A percentile compares a stretch with the other conserved stretches of the same genome.
phyloP scores from a whole-genome alignment of 1,284 basidiomycete species.

The Ustilago shanxiensis region DNA sequence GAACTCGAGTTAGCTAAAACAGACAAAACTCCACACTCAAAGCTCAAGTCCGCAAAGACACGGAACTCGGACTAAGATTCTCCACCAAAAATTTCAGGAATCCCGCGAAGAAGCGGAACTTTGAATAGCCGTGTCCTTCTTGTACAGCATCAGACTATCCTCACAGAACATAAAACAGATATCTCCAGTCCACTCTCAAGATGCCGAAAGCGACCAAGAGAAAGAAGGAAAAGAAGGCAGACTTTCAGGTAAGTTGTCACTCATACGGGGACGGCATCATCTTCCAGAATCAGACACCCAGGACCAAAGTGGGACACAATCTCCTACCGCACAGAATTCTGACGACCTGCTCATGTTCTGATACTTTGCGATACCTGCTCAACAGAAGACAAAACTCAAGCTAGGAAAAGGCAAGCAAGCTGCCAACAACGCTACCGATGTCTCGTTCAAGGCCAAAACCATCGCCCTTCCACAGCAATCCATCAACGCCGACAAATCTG shows the following conservation, averaged over 20 bases:
- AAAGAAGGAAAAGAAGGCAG: slow-evolving; percentile 51
- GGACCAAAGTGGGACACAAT: neutral
- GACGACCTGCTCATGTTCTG: neutral
- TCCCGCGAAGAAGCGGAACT: slow-evolving; percentile 1
- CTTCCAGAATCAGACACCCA: neutral
- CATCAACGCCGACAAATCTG: slow-evolving; percentile 60
- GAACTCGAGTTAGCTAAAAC: slow-evolving; percentile 27
- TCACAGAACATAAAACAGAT: neutral
- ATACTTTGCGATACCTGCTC: neutral
- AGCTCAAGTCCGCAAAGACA: neutral
- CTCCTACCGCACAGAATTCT: neutral
- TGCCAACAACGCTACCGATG: slow-evolving; percentile 88
- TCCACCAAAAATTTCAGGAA: slow-evolving; percentile 26
- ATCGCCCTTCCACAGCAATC: slow-evolving; percentile 60
- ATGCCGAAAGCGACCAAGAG: slow-evolving; percentile 57
- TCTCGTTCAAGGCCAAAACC: slow-evolving; percentile 89
- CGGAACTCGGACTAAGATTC: slow-evolving; percentile 18
- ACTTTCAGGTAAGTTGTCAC: slow-evolving; percentile 45
- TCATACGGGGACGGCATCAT: neutral
- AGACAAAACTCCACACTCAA: slow-evolving; percentile 15
- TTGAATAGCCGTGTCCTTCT: neutral
- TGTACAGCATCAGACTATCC: neutral
- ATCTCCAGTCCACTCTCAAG: too few species aligned
- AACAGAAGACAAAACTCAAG: slow-evolving; percentile 92
- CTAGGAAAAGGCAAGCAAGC: slow-evolving; percentile 92